Conservation (phyloP, 192 early-diverging fungal genomes). For the Fimicolochytrium jonesii region DNA sequence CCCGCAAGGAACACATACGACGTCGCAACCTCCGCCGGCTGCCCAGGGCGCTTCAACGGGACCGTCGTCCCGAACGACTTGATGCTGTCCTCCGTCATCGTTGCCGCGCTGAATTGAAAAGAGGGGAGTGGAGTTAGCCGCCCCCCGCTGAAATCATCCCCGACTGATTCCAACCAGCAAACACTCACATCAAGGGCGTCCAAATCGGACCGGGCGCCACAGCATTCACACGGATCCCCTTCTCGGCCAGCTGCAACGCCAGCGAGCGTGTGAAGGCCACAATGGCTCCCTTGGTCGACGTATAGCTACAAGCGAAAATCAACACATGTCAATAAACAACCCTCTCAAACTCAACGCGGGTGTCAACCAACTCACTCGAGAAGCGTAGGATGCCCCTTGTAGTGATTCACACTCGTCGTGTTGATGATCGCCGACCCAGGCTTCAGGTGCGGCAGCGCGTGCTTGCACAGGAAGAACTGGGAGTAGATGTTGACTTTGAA, state of each 20-base stretch:
- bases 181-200: conserved; percentile 11
- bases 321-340: no score
- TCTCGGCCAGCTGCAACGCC: conserved; percentile 30
- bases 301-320: no score
- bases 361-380: no score
- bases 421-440: conserved; percentile 22
- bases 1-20: conserved; percentile 21
- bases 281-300: conserved; percentile 30
- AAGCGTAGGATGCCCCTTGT: conserved; percentile 10
- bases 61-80: conserved; percentile 9
- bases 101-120: conserved; percentile 8
- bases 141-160: no score
- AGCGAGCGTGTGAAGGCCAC: conserved; percentile 31
- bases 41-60: conserved; percentile 29
- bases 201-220: conserved; percentile 30
- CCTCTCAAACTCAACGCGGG: no score
- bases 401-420: conserved; percentile 5
- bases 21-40: conserved; percentile 33
- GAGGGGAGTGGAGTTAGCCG: no score
- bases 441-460: conserved; percentile 29
- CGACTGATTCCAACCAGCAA: no score
- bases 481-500: conserved; percentile 47
- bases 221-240: conserved; percentile 35
- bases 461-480: conserved; percentile 47
- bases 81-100: conserved; percentile 6